Evolutionary conservation across 805 yeast species (phyloP), one percentile per base, ranked within the genome.

Genomic region (Candida tallmaniae): DNA sequence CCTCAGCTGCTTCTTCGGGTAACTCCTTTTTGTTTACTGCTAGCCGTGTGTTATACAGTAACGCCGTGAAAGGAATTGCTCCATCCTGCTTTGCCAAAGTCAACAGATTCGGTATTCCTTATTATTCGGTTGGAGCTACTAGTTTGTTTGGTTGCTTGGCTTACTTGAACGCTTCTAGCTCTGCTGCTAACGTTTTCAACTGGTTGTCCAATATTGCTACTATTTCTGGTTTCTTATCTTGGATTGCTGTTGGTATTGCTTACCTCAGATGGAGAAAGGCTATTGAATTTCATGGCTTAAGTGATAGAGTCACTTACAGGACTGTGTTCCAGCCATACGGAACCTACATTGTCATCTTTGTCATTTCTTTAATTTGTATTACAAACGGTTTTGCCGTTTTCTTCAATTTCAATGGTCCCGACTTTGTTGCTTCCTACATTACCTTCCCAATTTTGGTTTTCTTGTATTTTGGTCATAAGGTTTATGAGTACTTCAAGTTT

Each of bases 311-410:
- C 22, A 75, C 85, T 6, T 81, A 64, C 64, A 72, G 58, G 45
- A 71, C 84, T 2, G 56, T 60, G 19, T 58, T 71, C 17, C 83
- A 77, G 56, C 80, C 83, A 26, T 71, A 60, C 42, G 73, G 79
- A 32, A 70, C 82, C 4, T 79, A 73, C 50, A 72, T 72, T 40
- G 70, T 76, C 5, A 56, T 80, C 22, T 45, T 63, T 25, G 54
- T 78, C 41, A 68, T 80, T 36, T 39, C 66, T 4, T 20, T 83
- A n/a, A 49, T 83, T 34, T 61, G 80, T 20, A 33, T 83, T 29
- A 80, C 88, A n/a, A 82, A 83, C 47, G 89, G 89, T 37, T 83
- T 78, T 51, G 79, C 73, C 3, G 80, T 76, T 4, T 81, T 82
- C 56, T 70, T 82, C 40, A 67, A 66, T 13, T 79, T 78, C 65